phyloP scores from a whole-genome alignment of 768 basidiomycete genomes.

The Candolleomyces efflorescens region DNA sequence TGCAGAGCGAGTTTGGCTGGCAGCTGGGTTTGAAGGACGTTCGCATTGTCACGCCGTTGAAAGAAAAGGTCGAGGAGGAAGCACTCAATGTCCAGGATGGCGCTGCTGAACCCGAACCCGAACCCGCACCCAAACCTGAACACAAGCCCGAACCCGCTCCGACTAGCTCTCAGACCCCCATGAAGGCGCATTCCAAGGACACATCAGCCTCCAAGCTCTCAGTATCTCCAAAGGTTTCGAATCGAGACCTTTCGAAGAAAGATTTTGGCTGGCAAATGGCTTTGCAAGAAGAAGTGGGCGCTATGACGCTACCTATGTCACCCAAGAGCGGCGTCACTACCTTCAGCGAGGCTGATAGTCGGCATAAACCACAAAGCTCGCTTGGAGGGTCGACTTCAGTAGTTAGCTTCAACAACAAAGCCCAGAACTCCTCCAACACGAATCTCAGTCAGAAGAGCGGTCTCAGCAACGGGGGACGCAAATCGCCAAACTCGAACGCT shows the following conservation, averaged over 20 bases:
- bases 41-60: neutral
- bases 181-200: neutral
- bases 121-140: neutral
- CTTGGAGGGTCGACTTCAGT: neutral
- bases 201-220: neutral
- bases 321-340: too few relatives aligned
- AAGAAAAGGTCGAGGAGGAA: neutral
- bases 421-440: neutral
- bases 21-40: conserved; percentile 3
- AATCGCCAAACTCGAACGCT: neutral
- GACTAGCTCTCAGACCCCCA: neutral
- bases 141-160: neutral
- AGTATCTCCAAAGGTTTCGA: neutral
- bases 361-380: neutral
- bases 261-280: conserved; percentile 10
- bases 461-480: neutral
- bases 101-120: neutral
- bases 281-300: conserved; percentile 1
- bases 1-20: conserved; percentile 9
- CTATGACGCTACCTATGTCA: neutral
- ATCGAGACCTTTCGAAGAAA: conserved; percentile 1
- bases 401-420: neutral
- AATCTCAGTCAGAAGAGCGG: neutral
- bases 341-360: neutral
- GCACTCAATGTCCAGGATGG: neutral